These are phyloP conservation scores for Tylopilus rubrobrunneus DNA, from an alignment of 768 basidiomycete genomes.

Conservation along the genomic window DNA sequence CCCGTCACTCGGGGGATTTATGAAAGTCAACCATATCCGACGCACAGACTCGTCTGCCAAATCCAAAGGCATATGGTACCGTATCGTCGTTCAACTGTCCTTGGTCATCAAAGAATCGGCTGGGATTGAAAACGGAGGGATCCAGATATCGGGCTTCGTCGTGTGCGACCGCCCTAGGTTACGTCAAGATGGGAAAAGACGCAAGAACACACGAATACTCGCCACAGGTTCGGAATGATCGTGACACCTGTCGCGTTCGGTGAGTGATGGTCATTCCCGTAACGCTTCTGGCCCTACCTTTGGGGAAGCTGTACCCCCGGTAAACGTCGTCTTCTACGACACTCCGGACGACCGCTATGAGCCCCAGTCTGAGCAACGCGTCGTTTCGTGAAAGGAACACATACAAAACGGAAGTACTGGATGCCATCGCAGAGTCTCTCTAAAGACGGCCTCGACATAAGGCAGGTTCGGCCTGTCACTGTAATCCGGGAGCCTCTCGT, in stretches of 20 bases:
- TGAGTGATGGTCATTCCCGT: not conserved
- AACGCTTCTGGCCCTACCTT: not conserved
- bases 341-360: conserved; percentile 5
- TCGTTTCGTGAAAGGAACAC: not conserved
- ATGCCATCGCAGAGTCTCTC: conserved; percentile 8
- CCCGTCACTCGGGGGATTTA: not conserved
- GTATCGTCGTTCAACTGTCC: conserved; percentile 7
- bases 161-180: conserved; percentile 4
- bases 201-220: not conserved
- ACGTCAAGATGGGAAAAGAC: not conserved
- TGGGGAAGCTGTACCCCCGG: conserved; percentile 8
- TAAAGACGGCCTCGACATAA: conserved; percentile 1
- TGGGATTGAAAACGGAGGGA: conserved; percentile 1
- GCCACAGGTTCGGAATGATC: conserved; percentile 9
- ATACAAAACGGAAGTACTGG: conserved; percentile 6
- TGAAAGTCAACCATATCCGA: not conserved
- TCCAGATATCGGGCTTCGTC: conserved; percentile 5
- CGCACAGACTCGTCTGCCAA: conserved; percentile 7
- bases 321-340: conserved; percentile 7
- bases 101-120: conserved; percentile 8
- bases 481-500: conserved; percentile 3
- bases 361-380: not conserved
- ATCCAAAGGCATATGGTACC: conserved; percentile 1
- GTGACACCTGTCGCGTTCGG: not conserved
- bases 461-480: not conserved